Evolutionary conservation across 345 rosid species (phyloP).

Genomic region (Litchi chinensis): DNA sequence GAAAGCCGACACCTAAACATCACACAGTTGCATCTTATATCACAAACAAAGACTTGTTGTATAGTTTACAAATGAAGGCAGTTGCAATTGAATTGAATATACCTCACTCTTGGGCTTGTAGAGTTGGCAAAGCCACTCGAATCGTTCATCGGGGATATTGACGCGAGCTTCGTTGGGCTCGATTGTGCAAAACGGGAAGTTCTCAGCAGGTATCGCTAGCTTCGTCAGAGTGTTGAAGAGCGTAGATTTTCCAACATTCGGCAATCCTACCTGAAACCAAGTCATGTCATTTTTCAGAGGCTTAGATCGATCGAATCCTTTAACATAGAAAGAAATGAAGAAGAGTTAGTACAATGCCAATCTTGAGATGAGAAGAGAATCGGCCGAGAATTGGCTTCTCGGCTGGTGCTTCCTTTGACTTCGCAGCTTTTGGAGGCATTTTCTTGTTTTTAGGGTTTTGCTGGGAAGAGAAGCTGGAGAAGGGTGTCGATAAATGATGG

Average conservation of each 20-base stretch:
- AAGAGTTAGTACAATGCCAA: conserved; percentile 70
- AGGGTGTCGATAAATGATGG: no score
- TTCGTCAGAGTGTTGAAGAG: conserved; percentile 96
- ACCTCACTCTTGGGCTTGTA: conserved; percentile 94
- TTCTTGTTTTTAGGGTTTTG: not conserved
- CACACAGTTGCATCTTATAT: not conserved
- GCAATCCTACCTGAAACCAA: conserved; percentile 79
- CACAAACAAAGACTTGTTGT: no score
- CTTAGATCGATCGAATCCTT: not conserved
- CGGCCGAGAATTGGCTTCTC: conserved; percentile 97
- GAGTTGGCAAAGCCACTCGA: conserved; percentile 87
- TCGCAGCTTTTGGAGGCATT: conserved; percentile 94
- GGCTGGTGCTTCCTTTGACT: conserved; percentile 84
- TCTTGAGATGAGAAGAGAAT: conserved; percentile 99
- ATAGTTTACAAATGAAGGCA: not conserved
- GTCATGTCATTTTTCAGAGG: no score
- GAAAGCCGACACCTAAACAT: conserved; percentile 77
- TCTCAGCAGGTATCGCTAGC: conserved; percentile 94
- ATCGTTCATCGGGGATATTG: conserved; percentile 87
- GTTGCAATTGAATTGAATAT: not conserved
- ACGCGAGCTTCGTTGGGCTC: conserved; percentile 98
- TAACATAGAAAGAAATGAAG: not conserved
- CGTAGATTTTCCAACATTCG: conserved; percentile 96
- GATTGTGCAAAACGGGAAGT: conserved; percentile 95
- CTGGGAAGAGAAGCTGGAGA: not conserved